Conservation (phyloP, 192 early-diverging fungal species). For the Coemansia sp. region DNA sequence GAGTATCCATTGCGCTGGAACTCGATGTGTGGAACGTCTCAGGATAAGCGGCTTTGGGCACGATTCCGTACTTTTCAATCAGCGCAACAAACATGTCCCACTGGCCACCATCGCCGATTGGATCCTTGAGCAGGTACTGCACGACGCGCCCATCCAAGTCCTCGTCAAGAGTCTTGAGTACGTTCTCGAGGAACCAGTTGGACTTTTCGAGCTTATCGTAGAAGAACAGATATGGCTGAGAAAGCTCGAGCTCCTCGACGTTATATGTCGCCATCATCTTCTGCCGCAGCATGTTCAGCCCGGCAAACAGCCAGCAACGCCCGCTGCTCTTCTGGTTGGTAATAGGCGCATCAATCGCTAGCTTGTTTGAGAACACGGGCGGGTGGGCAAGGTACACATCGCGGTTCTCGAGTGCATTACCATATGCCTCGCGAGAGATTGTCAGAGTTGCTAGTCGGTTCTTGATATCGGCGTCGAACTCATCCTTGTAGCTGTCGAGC, state of each 20-base stretch:
- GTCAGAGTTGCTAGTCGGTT: slow-evolving; percentile 68
- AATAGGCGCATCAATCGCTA: slow-evolving; percentile 50
- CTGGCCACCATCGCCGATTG: slow-evolving; percentile 72
- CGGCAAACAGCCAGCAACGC: slow-evolving; percentile 83
- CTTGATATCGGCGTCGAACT: slow-evolving; percentile 63
- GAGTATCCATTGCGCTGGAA: slow-evolving; percentile 57
- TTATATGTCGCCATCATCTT: slow-evolving; percentile 72
- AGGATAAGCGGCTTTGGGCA: slow-evolving; percentile 65
- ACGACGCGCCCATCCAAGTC: slow-evolving; percentile 66
- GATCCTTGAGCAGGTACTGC: slow-evolving; percentile 64
- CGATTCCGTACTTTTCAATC: slow-evolving; percentile 72
- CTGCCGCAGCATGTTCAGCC: slow-evolving; percentile 68
- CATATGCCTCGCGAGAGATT: slow-evolving; percentile 57
- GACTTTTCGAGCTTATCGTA: slow-evolving; percentile 80
- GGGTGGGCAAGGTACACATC: slow-evolving; percentile 39
- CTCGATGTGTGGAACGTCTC: slow-evolving; percentile 65
- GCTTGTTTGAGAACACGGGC: slow-evolving; percentile 44
- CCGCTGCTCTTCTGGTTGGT: slow-evolving; percentile 77
- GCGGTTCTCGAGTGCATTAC: slow-evolving; percentile 60
- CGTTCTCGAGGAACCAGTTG: slow-evolving; percentile 78
- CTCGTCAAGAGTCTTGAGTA: slow-evolving; percentile 62
- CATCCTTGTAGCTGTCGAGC: slow-evolving; percentile 31
- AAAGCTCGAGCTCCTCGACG: slow-evolving; percentile 75
- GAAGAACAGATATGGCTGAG: slow-evolving; percentile 72
- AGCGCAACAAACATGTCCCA: slow-evolving; percentile 80